Base-by-base conservation (phyloP, 1,139 yeast genomes). In the Kodamaea ohmeri region DNA sequence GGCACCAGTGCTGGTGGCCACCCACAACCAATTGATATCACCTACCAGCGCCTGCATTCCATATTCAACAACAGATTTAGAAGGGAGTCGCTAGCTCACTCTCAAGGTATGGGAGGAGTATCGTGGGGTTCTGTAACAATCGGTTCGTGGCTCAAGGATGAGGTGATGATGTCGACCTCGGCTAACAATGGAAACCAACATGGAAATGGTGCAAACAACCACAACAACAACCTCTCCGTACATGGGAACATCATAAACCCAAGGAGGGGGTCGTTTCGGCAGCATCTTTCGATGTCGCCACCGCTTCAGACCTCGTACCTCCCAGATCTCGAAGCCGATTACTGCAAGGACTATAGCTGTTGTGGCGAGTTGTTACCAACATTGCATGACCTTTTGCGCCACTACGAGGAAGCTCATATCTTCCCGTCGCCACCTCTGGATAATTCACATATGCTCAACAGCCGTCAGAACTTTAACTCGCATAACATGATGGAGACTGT, bases 91-190 rank as follows among this genome's bases (percentile, higher is more conserved):
- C 81, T 92, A 43, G 97, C 97, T 17, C 97, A 90, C 60, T 84
- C 96, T 2, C 96, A 88, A 59, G 97, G 97, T 7, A 86, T 90
- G 81, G 97, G 97, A 30, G 97, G 97, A 37, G 86, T 92, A 26
- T 83, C 95, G n/a, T 92, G 97, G 96, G 97, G 97, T 18, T 89
- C 95, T 2, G 80, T 89, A 43, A 84, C 95, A 17, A 90, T 92
- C 32, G 97, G 97, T 8, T 83, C 94, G 16, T 92, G 97, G 97
- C 70, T 92, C 28, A 85, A 89, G 58, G 97, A 92, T 58, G 98
- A 92, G 60, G 95, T 87, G 26, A 73, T 77, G 76, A 68, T 66
- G 78, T 61, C 71, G 39, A 22, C 43, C 13, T 38, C 40, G 13
- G 33, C 29, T n/a, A 65, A 56, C 41, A 56, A 51, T 48, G 49